Percentiles rank a stretch among this genome's conserved stretches.
Evolutionary conservation across 2,329 filamentous ascomycete species (phyloP).

Genomic region (Thelonectria olida): DNA sequence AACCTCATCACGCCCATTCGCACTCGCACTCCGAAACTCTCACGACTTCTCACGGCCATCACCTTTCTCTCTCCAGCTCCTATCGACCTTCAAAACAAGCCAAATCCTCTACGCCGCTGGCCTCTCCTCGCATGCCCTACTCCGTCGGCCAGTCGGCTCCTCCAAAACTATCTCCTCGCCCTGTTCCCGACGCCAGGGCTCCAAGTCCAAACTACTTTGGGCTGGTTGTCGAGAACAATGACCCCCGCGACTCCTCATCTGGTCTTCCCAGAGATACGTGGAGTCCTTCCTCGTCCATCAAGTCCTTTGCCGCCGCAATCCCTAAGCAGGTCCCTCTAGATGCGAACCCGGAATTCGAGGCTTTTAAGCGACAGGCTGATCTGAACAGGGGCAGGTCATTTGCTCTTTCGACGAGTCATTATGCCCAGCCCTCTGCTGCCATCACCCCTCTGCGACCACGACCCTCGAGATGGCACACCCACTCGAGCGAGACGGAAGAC

Average conservation of each 20-base stretch:
- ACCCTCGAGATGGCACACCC: conserved; percentile 58
- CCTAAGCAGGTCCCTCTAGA: conserved; percentile 77
- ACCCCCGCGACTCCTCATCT: conserved; percentile 72
- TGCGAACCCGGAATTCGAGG: conserved; percentile 83
- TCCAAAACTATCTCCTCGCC: conserved; percentile 58
- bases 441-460: conserved; percentile 51
- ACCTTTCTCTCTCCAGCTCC: conserved; percentile 52
- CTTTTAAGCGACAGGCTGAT: conserved; percentile 79
- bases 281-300: conserved; percentile 76
- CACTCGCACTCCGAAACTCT: conserved; percentile 53
- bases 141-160: conserved; percentile 65
- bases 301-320: conserved; percentile 73
- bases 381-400: conserved; percentile 60
- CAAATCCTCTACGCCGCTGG: conserved; percentile 60
- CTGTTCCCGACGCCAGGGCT: conserved; percentile 51
- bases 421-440: conserved; percentile 46
- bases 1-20: conserved; percentile 52
- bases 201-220: conserved; percentile 90
- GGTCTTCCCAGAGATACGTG: conserved; percentile 75
- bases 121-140: conserved; percentile 61
- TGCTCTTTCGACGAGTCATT: conserved; percentile 58
- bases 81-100: conserved; percentile 50
- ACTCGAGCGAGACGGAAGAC: conserved; percentile 54
- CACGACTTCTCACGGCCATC: conserved; percentile 50
- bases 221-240: conserved; percentile 70